phyloP scores from a whole-genome alignment of 345 rosid genomes.

The Eucalyptus cladocalyx region DNA sequence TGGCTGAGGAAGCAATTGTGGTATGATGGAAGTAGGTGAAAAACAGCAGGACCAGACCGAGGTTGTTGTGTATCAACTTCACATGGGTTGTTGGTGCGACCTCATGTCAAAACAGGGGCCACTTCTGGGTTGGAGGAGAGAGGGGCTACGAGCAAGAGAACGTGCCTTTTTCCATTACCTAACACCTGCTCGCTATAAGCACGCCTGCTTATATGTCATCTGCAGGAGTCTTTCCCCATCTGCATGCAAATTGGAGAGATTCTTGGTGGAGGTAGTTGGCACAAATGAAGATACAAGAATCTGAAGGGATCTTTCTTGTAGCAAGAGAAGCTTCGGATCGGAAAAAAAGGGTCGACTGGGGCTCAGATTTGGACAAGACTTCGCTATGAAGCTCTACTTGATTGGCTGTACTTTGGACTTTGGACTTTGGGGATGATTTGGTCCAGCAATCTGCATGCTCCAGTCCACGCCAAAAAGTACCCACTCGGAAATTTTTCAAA shows the following conservation, averaged over 20 bases:
- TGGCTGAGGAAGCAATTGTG: not conserved
- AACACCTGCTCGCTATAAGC: not conserved
- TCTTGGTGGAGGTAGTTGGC: not conserved
- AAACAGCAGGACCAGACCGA: not conserved
- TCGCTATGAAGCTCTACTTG: not conserved
- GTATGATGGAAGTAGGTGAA: not conserved
- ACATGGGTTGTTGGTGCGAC: not conserved
- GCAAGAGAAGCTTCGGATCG: not conserved
- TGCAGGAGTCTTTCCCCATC: not conserved
- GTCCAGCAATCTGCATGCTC: not conserved
- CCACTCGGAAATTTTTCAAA: not conserved
- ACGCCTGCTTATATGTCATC: not conserved
- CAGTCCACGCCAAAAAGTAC: not conserved
- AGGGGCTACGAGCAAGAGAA: not conserved
- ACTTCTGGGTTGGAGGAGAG: not conserved
- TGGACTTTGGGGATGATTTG: not conserved
- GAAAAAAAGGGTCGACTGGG: not conserved
- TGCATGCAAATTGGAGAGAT: not conserved
- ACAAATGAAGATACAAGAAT: not conserved
- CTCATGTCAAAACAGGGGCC: not conserved
- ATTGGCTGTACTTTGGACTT: not conserved
- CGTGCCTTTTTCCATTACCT: not conserved
- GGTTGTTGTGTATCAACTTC: not conserved
- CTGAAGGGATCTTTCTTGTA: not conserved
- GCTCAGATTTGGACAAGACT: not conserved